Evolutionary conservation across 768 basidiomycete species (phyloP).

Genomic region (Phaeolepiota aurea): DNA sequence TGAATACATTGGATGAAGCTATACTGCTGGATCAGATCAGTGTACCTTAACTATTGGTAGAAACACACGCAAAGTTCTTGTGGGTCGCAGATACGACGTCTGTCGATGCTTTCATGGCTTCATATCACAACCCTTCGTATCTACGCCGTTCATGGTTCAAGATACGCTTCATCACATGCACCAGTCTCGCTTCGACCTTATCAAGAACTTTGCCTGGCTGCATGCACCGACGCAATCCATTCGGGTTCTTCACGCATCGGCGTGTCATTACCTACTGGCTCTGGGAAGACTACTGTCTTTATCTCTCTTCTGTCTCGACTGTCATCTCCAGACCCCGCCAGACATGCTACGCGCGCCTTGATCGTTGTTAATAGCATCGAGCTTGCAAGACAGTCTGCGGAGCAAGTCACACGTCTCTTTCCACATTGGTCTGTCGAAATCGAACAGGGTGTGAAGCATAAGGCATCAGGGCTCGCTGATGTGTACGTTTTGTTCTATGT

Average conservation of each 20-base stretch:
- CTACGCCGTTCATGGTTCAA: too few relatives aligned
- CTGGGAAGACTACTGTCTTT: constrained; percentile 90
- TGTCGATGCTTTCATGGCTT: too few relatives aligned
- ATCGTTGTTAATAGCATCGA: constrained; percentile 89
- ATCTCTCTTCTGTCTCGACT: constrained; percentile 71
- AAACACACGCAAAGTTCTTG: too few relatives aligned
- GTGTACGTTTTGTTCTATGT: constrained; percentile 59
- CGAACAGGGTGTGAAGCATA: constrained; percentile 75
- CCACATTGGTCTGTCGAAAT: constrained; percentile 82
- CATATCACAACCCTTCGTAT: too few relatives aligned
- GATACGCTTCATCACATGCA: too few relatives aligned
- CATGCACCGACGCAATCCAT: constrained; percentile 65
- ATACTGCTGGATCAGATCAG: too few relatives aligned
- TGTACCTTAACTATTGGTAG: too few relatives aligned
- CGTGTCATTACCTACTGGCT: constrained; percentile 79
- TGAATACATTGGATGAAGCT: constrained; percentile 18
- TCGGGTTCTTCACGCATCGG: constrained; percentile 70
- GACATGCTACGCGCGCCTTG: constrained; percentile 49
- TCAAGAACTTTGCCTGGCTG: constrained; percentile 72
- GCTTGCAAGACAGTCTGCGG: constrained; percentile 80
- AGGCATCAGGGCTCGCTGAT: constrained; percentile 75
- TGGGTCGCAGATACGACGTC: too few relatives aligned
- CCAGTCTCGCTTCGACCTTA: too few relatives aligned
- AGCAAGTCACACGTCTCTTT: constrained; percentile 55
- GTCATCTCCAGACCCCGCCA: constrained; percentile 28